Percentiles rank a stretch among this genome's conserved stretches.
Evolutionary conservation across 768 basidiomycete species (phyloP).

Genomic region (Phylloporus sp.): DNA sequence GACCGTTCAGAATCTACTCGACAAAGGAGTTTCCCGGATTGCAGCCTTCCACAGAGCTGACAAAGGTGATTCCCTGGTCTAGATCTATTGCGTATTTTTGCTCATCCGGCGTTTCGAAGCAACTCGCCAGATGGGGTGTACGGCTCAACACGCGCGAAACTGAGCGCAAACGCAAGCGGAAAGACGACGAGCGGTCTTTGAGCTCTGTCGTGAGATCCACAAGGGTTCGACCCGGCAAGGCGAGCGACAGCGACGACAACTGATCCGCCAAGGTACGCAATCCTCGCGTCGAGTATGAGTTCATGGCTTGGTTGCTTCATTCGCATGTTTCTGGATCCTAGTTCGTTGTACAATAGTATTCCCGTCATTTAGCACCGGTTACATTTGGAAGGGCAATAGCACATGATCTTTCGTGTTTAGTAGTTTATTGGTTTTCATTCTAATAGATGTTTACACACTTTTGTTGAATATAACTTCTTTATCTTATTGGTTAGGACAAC

Average conservation of each 20-base stretch:
- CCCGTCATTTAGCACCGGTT: conserved; percentile 5
- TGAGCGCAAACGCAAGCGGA: conserved; percentile 34
- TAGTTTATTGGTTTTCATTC: conserved; percentile 7
- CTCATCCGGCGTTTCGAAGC: conserved; percentile 18
- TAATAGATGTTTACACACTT: conserved; percentile 8
- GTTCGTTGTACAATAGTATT: conserved; percentile 16
- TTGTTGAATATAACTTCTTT: not conserved
- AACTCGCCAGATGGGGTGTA: conserved; percentile 33
- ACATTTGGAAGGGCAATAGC: conserved; percentile 3
- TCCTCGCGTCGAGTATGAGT: not conserved
- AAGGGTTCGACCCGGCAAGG: conserved; percentile 3
- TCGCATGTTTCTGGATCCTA: conserved; percentile 1
- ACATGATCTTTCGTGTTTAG: not conserved
- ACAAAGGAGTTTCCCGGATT: conserved; percentile 74
- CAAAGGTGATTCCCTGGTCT: conserved; percentile 39
- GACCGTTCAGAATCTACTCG: conserved; percentile 62
- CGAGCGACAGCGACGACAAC: conserved; percentile 25
- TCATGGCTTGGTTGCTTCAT: conserved; percentile 5
- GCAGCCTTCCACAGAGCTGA: conserved; percentile 62
- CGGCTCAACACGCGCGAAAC: conserved; percentile 35
- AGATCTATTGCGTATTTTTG: not conserved
- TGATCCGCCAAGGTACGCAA: conserved; percentile 5
- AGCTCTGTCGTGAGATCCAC: conserved; percentile 4
- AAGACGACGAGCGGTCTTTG: conserved; percentile 10
- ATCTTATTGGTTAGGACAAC: not conserved